Conservation (phyloP, 2,329 filamentous ascomycete genomes). For the Furcasterigmium furcatum region DNA sequence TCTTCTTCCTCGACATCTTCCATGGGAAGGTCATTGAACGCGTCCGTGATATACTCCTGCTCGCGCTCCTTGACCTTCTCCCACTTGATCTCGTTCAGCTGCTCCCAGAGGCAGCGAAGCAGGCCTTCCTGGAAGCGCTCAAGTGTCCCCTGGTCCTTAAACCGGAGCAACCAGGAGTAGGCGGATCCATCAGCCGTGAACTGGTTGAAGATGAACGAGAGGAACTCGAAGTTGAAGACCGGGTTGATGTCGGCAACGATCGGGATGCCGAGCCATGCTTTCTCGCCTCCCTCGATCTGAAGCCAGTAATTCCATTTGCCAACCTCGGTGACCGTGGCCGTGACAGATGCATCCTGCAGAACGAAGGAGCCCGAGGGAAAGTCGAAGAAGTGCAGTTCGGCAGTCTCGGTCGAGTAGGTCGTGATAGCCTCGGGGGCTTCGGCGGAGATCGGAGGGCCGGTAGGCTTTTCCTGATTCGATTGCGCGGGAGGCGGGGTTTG, state of each 20-base stretch:
- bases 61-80: conserved; percentile 88
- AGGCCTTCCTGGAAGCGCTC: conserved; percentile 90
- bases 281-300: conserved; percentile 72
- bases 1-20: conserved; percentile 61
- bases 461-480: conserved; percentile 26
- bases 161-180: conserved; percentile 92
- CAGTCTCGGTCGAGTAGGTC: conserved; percentile 70
- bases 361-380: conserved; percentile 84
- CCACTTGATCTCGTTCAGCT: conserved; percentile 93
- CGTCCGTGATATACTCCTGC: conserved; percentile 89
- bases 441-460: conserved; percentile 49
- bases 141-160: conserved; percentile 76
- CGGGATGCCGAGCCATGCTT: conserved; percentile 82
- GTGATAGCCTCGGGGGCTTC: conserved; percentile 69
- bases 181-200: conserved; percentile 85
- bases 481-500: conserved; percentile 21
- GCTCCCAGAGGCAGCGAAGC: conserved; percentile 96
- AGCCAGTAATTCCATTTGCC: conserved; percentile 96
- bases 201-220: conserved; percentile 99
- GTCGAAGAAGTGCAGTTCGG: conserved; percentile 92
- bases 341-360: conserved; percentile 70
- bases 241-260: conserved; percentile 88
- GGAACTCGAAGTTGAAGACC: conserved; percentile 97
- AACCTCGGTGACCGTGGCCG: conserved; percentile 78
- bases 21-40: conserved; percentile 92